A percentile compares a stretch with the other conserved stretches of the same genome.
phyloP scores from a whole-genome alignment of 148 eudicot genomes.

The Dysphania ambrosioides region DNA sequence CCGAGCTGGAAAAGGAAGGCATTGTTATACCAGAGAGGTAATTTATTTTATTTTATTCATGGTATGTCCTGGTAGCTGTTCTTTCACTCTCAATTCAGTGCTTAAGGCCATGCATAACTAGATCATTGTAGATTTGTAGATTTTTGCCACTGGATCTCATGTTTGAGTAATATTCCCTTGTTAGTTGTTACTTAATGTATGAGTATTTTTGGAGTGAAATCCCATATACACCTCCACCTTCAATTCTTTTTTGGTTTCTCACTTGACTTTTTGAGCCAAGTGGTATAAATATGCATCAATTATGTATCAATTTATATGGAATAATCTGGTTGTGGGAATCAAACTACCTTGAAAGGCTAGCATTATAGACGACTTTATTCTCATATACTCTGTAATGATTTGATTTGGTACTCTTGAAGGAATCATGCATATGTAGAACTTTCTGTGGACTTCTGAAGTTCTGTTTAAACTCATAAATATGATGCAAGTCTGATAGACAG shows the following conservation, averaged over 20 bases:
- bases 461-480: not conserved
- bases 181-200: not conserved
- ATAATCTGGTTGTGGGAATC: too few species aligned
- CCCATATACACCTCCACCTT: not conserved
- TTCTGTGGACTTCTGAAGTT: not conserved
- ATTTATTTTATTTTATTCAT: not conserved
- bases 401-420: not conserved
- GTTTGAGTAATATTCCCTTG: not conserved
- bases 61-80: not conserved
- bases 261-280: not conserved
- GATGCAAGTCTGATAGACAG: not conserved
- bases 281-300: too few species aligned
- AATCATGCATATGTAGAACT: not conserved
- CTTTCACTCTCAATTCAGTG: not conserved
- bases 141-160: not conserved
- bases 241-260: not conserved
- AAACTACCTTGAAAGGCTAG: too few species aligned
- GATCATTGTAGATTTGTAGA: not conserved
- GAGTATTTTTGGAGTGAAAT: not conserved
- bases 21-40: constrained; percentile 57
- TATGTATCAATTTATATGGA: too few species aligned
- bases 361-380: too few species aligned
- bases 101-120: constrained; percentile 15
- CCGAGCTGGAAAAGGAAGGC: constrained; percentile 57
- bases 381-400: not conserved